Evolutionary conservation across 2,329 filamentous ascomycete species (phyloP).

Genomic region (Akanthomyces lecanii): DNA sequence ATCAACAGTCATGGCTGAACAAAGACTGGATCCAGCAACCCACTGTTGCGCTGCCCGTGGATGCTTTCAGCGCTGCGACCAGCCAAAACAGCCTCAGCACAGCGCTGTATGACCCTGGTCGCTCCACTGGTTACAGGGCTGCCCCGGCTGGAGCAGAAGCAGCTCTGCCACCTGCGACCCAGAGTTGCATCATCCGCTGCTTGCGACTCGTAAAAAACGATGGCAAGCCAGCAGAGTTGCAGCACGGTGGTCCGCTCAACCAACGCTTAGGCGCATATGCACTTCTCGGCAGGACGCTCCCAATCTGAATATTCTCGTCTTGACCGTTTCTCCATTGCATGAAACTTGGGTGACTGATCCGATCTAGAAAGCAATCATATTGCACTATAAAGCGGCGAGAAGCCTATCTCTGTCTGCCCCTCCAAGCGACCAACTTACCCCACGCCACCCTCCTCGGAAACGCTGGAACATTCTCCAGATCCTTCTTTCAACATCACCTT

Average conservation of each 20-base stretch:
- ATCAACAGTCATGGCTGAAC: conserved; percentile 11
- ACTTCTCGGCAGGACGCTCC: conserved; percentile 9
- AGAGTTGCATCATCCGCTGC: background rate
- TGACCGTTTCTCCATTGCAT: background rate
- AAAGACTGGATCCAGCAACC: background rate
- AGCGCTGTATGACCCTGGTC: background rate
- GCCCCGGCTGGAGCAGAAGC: background rate
- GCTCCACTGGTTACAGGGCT: background rate
- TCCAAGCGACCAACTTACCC: background rate
- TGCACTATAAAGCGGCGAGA: background rate
- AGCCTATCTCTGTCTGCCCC: background rate
- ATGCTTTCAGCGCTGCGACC: conserved; percentile 8
- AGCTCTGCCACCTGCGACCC: background rate
- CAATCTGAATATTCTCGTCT: background rate
- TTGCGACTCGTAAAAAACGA: no score
- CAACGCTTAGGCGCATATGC: conserved; percentile 6
- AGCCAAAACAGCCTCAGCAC: background rate
- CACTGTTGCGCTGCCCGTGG: background rate
- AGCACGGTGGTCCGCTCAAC: background rate
- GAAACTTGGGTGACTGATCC: background rate
- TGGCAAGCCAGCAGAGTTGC: background rate
- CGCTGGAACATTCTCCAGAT: conserved; percentile 16
- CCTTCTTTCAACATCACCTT: conserved; percentile 13
- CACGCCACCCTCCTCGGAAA: conserved; percentile 19
- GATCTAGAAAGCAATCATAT: background rate